A percentile compares a stretch with the other conserved stretches of the same genome.
These are phyloP conservation scores for Cyberlindnera veronae DNA, from an alignment of 805 yeast species.

Conservation along the genomic window DNA sequence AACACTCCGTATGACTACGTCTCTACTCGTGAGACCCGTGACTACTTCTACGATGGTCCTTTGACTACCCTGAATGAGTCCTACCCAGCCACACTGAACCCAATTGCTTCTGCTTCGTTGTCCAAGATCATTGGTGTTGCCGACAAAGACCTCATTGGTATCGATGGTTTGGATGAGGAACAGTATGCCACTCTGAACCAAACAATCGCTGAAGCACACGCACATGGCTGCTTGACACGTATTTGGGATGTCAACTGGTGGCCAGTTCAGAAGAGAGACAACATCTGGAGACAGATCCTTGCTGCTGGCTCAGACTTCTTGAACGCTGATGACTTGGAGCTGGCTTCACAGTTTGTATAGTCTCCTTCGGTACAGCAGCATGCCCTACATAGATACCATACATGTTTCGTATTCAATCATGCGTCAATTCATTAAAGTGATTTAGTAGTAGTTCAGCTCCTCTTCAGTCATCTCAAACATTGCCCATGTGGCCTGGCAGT, in stretches of 20 bases:
- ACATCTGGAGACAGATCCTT: conserved; percentile 48
- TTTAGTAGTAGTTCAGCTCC: conserved; percentile 25
- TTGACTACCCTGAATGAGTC: conserved; percentile 27
- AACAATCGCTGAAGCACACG: conserved; percentile 42
- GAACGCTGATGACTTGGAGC: conserved; percentile 62
- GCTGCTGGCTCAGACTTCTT: conserved; percentile 53
- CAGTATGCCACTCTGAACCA: conserved; percentile 35
- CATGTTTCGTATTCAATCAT: neutral
- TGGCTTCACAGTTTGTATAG: conserved; percentile 24
- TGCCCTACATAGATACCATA: neutral
- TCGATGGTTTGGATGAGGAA: conserved; percentile 32
- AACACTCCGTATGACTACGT: conserved; percentile 48
- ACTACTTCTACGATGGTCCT: conserved; percentile 51
- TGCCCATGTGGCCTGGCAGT: conserved; percentile 75
- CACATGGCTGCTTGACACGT: conserved; percentile 50
- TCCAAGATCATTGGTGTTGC: conserved; percentile 22
- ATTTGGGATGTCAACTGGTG: conserved; percentile 74
- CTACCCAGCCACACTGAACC: conserved; percentile 27
- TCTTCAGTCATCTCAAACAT: conserved; percentile 36
- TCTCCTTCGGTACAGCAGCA: neutral
- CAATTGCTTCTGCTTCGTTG: conserved; percentile 48
- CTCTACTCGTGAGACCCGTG: conserved; percentile 33
- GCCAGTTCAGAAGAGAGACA: conserved; percentile 50
- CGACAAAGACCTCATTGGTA: conserved; percentile 10
- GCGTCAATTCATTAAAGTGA: neutral